Percentiles rank a stretch among this genome's conserved stretches.
phyloP scores from a whole-genome alignment of 768 basidiomycete species.

The Paxillus ammoniavirescens region DNA sequence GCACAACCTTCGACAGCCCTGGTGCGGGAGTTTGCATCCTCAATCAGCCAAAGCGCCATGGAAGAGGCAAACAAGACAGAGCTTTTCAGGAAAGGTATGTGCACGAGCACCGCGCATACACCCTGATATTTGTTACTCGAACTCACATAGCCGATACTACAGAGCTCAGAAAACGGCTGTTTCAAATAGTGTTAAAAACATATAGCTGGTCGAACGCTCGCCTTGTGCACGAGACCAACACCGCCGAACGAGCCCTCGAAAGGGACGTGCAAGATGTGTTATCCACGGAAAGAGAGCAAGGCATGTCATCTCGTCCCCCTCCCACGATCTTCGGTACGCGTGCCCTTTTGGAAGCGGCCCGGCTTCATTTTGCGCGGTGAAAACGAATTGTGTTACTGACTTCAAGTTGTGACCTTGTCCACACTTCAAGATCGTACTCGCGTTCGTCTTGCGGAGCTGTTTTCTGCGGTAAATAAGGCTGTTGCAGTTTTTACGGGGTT shows the following conservation, averaged over 20 bases:
- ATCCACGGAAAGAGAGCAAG: slow-evolving; percentile 27
- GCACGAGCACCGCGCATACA: slow-evolving; percentile 21
- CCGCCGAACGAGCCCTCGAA: slow-evolving; percentile 10
- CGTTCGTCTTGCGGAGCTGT: slow-evolving; percentile 22
- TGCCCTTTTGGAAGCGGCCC: not conserved
- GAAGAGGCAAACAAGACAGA: slow-evolving; percentile 19
- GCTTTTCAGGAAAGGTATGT: slow-evolving; percentile 23
- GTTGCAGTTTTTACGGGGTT: slow-evolving; percentile 21
- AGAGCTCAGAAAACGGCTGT: slow-evolving; percentile 25
- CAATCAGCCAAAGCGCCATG: slow-evolving; percentile 13
- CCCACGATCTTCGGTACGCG: slow-evolving; percentile 24
- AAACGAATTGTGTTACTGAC: slow-evolving; percentile 14
- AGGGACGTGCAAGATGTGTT: slow-evolving; percentile 18
- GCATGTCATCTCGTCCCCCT: slow-evolving; percentile 30
- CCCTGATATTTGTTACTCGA: slow-evolving; percentile 10
- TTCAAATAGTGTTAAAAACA: slow-evolving; percentile 9
- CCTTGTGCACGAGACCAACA: slow-evolving; percentile 14
- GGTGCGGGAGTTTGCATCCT: slow-evolving; percentile 17
- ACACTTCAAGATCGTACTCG: slow-evolving; percentile 22
- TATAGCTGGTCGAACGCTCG: slow-evolving; percentile 30
- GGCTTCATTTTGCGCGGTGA: slow-evolving; percentile 1
- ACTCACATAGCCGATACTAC: not conserved
- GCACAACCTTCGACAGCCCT: slow-evolving; percentile 15
- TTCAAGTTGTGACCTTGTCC: not conserved
- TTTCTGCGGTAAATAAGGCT: slow-evolving; percentile 26